Evolutionary conservation across 2,329 filamentous ascomycete genomes (phyloP).

Genomic region (Balansia obtecta): DNA sequence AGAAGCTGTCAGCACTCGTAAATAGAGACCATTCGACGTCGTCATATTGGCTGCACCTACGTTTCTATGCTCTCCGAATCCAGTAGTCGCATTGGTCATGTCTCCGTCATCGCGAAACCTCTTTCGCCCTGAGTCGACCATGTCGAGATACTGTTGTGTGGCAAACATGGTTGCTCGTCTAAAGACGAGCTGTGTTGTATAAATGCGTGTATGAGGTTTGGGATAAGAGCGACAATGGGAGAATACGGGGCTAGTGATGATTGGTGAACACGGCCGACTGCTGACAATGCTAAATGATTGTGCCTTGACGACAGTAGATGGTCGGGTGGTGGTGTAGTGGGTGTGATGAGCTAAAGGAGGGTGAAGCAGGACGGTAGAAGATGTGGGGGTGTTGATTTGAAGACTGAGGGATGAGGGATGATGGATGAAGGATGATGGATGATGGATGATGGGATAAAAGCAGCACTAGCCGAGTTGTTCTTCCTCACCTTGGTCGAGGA

Average conservation of each 20-base stretch:
- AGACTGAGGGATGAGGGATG: no score
- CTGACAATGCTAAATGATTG: background rate
- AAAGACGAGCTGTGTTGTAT: background rate
- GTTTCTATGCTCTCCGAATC: slow-evolving; percentile 38
- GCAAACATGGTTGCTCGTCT: slow-evolving; percentile 23
- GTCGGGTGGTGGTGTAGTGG: background rate
- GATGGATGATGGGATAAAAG: background rate
- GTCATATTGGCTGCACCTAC: slow-evolving; percentile 20
- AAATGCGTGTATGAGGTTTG: background rate
- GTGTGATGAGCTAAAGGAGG: background rate
- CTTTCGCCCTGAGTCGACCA: slow-evolving; percentile 28
- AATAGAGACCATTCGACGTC: background rate
- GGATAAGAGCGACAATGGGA: background rate
- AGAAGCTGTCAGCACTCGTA: slow-evolving; percentile 10
- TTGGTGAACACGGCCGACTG: background rate
- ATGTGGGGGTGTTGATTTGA: background rate
- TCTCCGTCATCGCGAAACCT: slow-evolving; percentile 34
- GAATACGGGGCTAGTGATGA: background rate
- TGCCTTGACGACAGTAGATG: background rate
- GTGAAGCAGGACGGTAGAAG: background rate
- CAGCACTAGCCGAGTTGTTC: background rate
- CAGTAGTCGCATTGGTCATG: slow-evolving; percentile 21
- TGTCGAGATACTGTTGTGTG: slow-evolving; percentile 19
- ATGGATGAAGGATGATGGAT: no score
- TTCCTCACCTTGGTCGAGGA: background rate